Percentiles rank a stretch among this genome's conserved stretches.
phyloP scores from a whole-genome alignment of 106 monocot species.

The Dioscorea dumetorum region DNA sequence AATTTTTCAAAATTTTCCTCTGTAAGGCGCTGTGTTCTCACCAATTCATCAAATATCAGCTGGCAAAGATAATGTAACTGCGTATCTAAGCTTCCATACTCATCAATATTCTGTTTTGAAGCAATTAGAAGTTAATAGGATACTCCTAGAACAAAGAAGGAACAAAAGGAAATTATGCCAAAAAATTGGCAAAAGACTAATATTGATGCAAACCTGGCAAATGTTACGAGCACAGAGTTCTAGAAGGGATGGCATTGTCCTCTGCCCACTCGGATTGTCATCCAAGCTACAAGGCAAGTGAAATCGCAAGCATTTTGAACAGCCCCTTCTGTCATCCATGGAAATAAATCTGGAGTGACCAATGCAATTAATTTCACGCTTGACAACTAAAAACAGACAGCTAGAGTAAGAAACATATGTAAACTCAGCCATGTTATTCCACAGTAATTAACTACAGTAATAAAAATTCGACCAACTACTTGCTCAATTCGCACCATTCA shows the following conservation, averaged over 20 bases:
- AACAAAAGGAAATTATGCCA: not conserved
- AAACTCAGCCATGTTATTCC: too few relatives aligned
- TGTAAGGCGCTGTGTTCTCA: constrained; percentile 49
- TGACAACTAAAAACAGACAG: too few relatives aligned
- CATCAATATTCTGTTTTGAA: constrained; percentile 59
- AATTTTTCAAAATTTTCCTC: constrained; percentile 67
- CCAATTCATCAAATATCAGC: constrained; percentile 88
- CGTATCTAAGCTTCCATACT: constrained; percentile 64
- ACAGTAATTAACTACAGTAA: too few relatives aligned
- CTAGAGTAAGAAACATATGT: too few relatives aligned
- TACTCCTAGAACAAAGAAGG: not conserved
- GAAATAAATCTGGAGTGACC: too few relatives aligned
- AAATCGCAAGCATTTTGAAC: constrained; percentile 74
- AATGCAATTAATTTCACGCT: too few relatives aligned
- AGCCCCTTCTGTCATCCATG: constrained; percentile 84
- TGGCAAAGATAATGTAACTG: constrained; percentile 94
- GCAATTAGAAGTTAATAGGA: not conserved
- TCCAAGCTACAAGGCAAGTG: constrained; percentile 42
- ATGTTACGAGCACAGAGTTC: constrained; percentile 65
- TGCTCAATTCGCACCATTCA: too few relatives aligned
- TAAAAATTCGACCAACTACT: too few relatives aligned
- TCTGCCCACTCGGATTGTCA: constrained; percentile 12
- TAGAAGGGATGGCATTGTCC: constrained; percentile 67
- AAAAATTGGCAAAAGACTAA: not conserved
- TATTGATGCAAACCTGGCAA: constrained; percentile 42